Evolutionary conservation across 1,284 basidiomycete genomes (phyloP).

Genomic region (Chalciporus sp.): DNA sequence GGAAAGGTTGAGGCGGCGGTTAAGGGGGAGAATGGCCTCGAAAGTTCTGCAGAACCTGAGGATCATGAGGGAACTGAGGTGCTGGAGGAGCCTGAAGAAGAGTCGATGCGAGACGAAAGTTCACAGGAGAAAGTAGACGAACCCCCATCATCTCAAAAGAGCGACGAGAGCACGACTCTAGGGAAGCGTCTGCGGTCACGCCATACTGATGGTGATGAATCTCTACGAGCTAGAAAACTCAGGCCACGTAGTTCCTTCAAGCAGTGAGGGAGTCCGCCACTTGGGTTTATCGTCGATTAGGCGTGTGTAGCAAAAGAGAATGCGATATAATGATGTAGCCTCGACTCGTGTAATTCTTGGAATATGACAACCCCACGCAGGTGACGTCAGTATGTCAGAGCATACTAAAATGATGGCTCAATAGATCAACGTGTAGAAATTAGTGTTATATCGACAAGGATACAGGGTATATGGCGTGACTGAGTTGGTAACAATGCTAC

Average conservation of each 20-base stretch:
- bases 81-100: constrained; percentile 4
- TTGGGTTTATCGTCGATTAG: not conserved
- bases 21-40: constrained; percentile 4
- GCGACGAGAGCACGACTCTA: not conserved
- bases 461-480: constrained; percentile 13
- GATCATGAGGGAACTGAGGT: constrained; percentile 12
- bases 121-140: not conserved
- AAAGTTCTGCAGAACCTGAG: constrained; percentile 18
- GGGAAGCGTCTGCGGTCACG: constrained; percentile 24
- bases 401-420: not conserved
- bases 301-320: not conserved
- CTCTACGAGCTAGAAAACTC: constrained; percentile 16
- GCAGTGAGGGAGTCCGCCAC: not conserved
- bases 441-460: not conserved
- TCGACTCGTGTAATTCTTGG: not conserved
- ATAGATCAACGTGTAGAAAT: not conserved
- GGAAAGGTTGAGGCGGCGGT: not conserved
- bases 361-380: not conserved
- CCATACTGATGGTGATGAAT: constrained; percentile 16
- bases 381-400: not conserved
- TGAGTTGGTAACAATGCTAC: constrained; percentile 18
- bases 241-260: constrained; percentile 11
- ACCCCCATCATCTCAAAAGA: constrained; percentile 1
- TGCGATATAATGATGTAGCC: constrained; percentile 3
- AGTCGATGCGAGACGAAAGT: constrained; percentile 10